Percentiles rank a stretch among this genome's conserved stretches.
Evolutionary conservation across 805 yeast genomes (phyloP).

Genomic region (Kazachstania taianensis): DNA sequence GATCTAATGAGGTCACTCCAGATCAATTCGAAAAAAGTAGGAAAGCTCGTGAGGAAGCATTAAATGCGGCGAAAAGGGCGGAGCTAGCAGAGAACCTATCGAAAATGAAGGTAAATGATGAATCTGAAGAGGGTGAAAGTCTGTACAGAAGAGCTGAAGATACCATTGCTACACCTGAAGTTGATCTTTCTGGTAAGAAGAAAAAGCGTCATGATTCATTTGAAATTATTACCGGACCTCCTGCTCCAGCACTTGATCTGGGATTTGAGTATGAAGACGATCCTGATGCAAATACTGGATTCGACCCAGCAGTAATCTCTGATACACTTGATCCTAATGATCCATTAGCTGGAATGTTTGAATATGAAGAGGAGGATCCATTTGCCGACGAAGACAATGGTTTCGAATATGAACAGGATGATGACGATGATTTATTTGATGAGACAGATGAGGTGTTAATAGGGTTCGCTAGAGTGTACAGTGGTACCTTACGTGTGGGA

Average conservation of each 20-base stretch:
- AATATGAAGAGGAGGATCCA: conserved; percentile 46
- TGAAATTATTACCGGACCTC: conserved; percentile 17
- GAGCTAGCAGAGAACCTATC: conserved; percentile 28
- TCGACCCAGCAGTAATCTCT: conserved; percentile 20
- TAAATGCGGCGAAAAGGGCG: conserved; percentile 52
- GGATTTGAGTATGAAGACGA: conserved; percentile 19
- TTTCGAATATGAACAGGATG: conserved; percentile 29
- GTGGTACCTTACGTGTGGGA: conserved; percentile 73
- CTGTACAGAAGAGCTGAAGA: conserved; percentile 22
- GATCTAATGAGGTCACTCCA: conserved; percentile 33
- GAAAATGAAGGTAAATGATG: conserved; percentile 9
- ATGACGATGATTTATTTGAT: conserved; percentile 35
- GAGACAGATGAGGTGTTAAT: conserved; percentile 56
- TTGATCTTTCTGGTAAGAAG: conserved; percentile 6
- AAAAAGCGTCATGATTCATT: conserved; percentile 9
- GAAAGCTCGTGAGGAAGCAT: conserved; percentile 56
- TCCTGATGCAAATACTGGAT: conserved; percentile 13
- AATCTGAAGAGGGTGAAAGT: conserved; percentile 7
- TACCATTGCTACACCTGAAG: conserved; percentile 20
- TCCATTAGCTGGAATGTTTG: conserved; percentile 31
- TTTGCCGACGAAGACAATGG: conserved; percentile 27
- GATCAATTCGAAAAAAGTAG: conserved; percentile 59
- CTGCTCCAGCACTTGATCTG: conserved; percentile 20
- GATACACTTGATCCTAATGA: conserved; percentile 30
- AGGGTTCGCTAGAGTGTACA: conserved; percentile 81